These are phyloP conservation scores for Venustampulla echinocandica DNA, from an alignment of 495 filamentous ascomycete species.

Conservation along the genomic window DNA sequence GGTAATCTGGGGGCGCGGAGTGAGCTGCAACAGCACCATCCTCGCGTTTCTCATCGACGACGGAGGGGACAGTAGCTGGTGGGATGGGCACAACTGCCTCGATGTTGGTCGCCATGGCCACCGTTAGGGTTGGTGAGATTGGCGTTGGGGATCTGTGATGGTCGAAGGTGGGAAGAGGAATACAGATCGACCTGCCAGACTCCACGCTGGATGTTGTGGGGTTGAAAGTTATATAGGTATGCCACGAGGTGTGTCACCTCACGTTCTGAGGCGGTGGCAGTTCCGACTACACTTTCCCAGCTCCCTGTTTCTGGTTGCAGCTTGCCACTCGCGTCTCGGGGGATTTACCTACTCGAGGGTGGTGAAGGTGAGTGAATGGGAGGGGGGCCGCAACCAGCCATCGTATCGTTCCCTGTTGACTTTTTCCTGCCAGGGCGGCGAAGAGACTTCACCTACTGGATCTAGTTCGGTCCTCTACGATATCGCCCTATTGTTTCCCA, in stretches of 20 bases:
- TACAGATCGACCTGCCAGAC: background rate
- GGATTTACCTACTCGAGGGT: too few species aligned
- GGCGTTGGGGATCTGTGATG: background rate
- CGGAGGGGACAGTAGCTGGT: background rate
- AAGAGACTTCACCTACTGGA: background rate
- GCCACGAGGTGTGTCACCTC: too few species aligned
- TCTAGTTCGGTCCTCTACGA: background rate
- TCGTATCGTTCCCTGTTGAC: too few species aligned
- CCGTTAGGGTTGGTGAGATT: background rate
- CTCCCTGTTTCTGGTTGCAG: too few species aligned
- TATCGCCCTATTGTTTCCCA: background rate
- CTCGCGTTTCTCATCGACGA: background rate
- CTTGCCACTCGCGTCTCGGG: too few species aligned
- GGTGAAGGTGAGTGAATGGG: background rate
- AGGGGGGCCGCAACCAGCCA: too few species aligned
- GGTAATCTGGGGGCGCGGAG: background rate
- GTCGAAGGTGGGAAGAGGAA: background rate
- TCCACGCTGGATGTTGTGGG: background rate
- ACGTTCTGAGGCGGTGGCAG: too few species aligned
- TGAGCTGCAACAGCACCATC: too few species aligned
- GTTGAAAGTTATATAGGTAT: background rate
- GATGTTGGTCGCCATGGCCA: background rate
- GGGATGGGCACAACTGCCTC: background rate
- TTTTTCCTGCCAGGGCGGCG: background rate
- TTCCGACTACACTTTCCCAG: too few species aligned